Evolutionary conservation across 2,329 filamentous ascomycete species (phyloP).

Genomic region (Pestalotiopsis sp.): DNA sequence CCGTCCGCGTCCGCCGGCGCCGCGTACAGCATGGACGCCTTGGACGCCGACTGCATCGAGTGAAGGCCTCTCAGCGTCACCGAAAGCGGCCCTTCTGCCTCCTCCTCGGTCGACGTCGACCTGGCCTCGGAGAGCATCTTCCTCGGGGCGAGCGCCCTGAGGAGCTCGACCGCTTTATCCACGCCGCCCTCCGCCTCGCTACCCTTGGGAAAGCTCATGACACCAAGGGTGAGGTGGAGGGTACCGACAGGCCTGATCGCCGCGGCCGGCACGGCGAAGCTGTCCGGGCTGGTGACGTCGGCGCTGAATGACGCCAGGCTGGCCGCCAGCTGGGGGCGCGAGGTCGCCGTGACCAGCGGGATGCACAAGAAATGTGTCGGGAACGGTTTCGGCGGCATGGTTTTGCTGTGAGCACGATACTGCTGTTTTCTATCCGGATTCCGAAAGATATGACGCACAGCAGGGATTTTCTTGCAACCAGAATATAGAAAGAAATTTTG

Average conservation of each 20-base stretch:
- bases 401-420: not conserved
- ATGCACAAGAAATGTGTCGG: conserved; percentile 78
- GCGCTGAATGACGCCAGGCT: conserved; percentile 63
- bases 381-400: conserved; percentile 37
- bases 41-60: conserved; percentile 61
- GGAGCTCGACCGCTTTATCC: conserved; percentile 41
- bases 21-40: conserved; percentile 67
- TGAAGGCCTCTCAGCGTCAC: conserved; percentile 57
- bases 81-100: conserved; percentile 27
- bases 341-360: conserved; percentile 65
- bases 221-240: conserved; percentile 83
- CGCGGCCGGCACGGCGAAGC: conserved; percentile 57
- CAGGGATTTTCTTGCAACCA: no score
- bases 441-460: no score
- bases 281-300: conserved; percentile 50
- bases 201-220: conserved; percentile 69
- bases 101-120: not conserved
- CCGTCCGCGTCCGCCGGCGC: conserved; percentile 56
- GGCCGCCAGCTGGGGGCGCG: conserved; percentile 64
- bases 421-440: not conserved
- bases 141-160: conserved; percentile 39
- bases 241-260: conserved; percentile 79
- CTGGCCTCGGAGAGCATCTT: conserved; percentile 37
- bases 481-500: no score
- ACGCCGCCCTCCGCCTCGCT: conserved; percentile 44